Conservation (phyloP, 2,329 filamentous ascomycete genomes). For the Metarhizium humberi region DNA sequence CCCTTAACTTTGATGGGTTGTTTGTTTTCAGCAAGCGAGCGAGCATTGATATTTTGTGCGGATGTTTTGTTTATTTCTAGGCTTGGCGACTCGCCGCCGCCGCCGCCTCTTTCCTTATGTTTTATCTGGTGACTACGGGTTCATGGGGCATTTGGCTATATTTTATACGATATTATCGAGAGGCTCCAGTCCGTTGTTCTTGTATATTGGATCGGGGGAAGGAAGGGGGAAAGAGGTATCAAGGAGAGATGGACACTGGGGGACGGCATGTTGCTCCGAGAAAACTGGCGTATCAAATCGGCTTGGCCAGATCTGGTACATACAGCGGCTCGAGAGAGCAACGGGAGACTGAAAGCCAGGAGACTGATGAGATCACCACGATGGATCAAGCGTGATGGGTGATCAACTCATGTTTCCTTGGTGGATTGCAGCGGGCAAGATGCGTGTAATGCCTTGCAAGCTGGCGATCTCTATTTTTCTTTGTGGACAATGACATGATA, state of each 20-base stretch:
- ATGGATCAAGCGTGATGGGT: neutral
- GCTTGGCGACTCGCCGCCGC: neutral
- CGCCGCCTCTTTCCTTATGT: neutral
- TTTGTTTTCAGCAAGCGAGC: constrained; percentile 5
- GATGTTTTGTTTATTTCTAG: neutral
- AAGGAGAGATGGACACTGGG: neutral
- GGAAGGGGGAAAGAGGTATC: neutral
- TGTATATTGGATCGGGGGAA: constrained; percentile 2
- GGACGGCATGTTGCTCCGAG: neutral
- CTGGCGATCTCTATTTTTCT: neutral
- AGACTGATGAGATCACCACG: neutral
- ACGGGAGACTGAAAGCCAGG: neutral
- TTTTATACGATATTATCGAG: neutral
- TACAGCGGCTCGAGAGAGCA: neutral
- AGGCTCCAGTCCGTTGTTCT: constrained; percentile 2
- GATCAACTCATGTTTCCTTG: neutral
- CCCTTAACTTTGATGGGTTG: neutral
- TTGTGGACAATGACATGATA: constrained; percentile 1
- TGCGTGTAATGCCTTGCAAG: neutral
- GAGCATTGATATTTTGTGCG: constrained; percentile 2
- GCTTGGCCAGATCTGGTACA: neutral
- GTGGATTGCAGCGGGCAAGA: neutral
- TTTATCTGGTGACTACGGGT: neutral
- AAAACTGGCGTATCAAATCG: neutral
- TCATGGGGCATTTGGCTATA: neutral